Percentiles rank a stretch among this genome's conserved stretches.
Evolutionary conservation across 345 rosid species (phyloP).

Genomic region (Ceriops tagal): DNA sequence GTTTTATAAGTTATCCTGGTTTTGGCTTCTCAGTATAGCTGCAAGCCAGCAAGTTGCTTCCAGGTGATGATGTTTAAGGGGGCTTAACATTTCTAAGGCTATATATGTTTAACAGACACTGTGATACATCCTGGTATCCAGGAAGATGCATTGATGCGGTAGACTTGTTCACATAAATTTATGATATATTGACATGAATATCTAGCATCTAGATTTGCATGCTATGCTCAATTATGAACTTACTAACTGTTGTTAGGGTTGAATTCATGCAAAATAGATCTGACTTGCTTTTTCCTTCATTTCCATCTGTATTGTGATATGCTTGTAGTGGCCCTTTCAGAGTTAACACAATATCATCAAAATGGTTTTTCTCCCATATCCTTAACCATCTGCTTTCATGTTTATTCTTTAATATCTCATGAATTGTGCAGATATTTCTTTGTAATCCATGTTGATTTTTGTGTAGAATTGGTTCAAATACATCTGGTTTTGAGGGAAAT

Average conservation of each 20-base stretch:
- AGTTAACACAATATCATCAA: too few relatives aligned
- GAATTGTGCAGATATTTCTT: too few relatives aligned
- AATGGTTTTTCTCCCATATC: too few relatives aligned
- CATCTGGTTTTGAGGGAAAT: too few relatives aligned
- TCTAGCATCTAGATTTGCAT: not conserved
- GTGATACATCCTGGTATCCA: not conserved
- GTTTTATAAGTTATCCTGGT: not conserved
- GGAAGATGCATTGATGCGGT: not conserved
- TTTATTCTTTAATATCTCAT: too few relatives aligned
- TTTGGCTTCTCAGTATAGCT: conserved; percentile 5
- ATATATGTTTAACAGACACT: not conserved
- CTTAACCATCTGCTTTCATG: too few relatives aligned
- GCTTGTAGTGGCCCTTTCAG: not conserved
- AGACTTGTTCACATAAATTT: not conserved
- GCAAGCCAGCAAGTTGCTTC: not conserved
- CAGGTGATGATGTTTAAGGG: conserved; percentile 4
- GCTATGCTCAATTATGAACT: not conserved
- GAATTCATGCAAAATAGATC: not conserved
- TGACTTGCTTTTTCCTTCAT: not conserved
- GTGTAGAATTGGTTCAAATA: too few relatives aligned
- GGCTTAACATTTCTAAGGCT: not conserved
- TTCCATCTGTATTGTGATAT: not conserved
- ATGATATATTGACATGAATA: not conserved
- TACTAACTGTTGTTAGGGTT: not conserved
- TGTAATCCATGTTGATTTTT: too few relatives aligned